phyloP scores from a whole-genome alignment of 306 rosid genomes.

The Fagus crenata region DNA sequence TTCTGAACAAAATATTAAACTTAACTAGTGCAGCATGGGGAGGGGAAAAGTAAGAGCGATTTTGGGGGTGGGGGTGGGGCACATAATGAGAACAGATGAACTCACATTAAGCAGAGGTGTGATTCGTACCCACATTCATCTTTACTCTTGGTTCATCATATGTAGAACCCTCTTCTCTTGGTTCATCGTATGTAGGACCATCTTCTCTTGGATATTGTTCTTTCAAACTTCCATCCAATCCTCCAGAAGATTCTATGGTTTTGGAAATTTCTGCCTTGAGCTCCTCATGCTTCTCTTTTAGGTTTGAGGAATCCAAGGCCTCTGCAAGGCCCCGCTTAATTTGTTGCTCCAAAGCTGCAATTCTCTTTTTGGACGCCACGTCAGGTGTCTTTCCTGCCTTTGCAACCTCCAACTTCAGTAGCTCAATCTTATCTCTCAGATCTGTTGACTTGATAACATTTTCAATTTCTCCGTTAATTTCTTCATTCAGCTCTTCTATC shows the following conservation, averaged over 20 bases:
- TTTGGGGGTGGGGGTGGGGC: too few species aligned
- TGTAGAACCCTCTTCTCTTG: constrained; percentile 35
- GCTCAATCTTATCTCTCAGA: constrained; percentile 60
- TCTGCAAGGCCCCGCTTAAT: constrained; percentile 60
- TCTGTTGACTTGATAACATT: constrained; percentile 46
- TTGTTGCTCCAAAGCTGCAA: constrained; percentile 60
- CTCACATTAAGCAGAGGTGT: constrained; percentile 61
- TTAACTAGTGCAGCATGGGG: background rate
- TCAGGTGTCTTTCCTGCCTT: constrained; percentile 65
- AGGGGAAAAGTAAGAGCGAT: background rate
- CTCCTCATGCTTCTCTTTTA: constrained; percentile 67
- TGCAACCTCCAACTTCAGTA: constrained; percentile 64
- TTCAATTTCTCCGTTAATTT: constrained; percentile 52
- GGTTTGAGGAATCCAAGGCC: constrained; percentile 55
- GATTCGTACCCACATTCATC: constrained; percentile 47
- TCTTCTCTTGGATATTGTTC: constrained; percentile 34
- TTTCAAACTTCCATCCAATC: constrained; percentile 40
- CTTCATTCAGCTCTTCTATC: constrained; percentile 56
- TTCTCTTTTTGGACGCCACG: constrained; percentile 55
- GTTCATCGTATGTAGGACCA: constrained; percentile 31
- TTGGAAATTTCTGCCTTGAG: constrained; percentile 50
- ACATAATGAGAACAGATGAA: constrained; percentile 29
- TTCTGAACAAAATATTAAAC: background rate
- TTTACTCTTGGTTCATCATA: constrained; percentile 38
- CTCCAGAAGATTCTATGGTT: constrained; percentile 37